These are phyloP conservation scores for Boletus sensibilis DNA, from an alignment of 768 basidiomycete species.

Conservation along the genomic window DNA sequence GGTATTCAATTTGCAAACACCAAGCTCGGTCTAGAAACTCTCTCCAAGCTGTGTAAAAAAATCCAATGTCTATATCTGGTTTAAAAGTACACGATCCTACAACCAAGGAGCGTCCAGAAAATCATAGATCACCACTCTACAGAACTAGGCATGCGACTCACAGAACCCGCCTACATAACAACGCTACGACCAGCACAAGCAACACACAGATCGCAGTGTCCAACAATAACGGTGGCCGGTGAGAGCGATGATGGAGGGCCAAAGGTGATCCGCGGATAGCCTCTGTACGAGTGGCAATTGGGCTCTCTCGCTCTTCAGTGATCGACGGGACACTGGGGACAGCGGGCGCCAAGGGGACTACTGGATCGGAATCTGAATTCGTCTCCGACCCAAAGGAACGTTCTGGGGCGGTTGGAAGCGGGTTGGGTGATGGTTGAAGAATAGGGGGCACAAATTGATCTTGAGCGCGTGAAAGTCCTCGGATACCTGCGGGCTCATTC, in stretches of 20 bases:
- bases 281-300: conserved; percentile 8
- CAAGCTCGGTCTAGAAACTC: conserved; percentile 24
- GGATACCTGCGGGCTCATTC: conserved; percentile 15
- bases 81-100: conserved; percentile 21
- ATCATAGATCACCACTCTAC: conserved; percentile 23
- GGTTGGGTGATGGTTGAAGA: conserved; percentile 14
- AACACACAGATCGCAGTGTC: conserved; percentile 75
- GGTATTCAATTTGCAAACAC: conserved; percentile 15
- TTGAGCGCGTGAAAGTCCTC: conserved; percentile 23
- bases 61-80: conserved; percentile 7
- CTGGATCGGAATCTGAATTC: conserved; percentile 17
- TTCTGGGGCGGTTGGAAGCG: conserved; percentile 18
- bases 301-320: conserved; percentile 10
- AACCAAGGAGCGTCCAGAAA: conserved; percentile 9
- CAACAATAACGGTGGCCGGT: conserved; percentile 58
- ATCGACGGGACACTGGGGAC: conserved; percentile 11
- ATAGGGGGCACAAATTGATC: conserved; percentile 18
- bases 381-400: conserved; percentile 16
- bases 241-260: conserved; percentile 18
- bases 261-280: conserved; percentile 19
- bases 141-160: conserved; percentile 28
- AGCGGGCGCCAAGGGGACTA: conserved; percentile 14
- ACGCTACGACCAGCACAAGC: conserved; percentile 62
- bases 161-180: conserved; percentile 61
- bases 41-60: conserved; percentile 11